Evolutionary conservation across 1,284 basidiomycete species (phyloP), one percentile per base, ranked within the genome.

Genomic region (Trichosporon coremiiforme): DNA sequence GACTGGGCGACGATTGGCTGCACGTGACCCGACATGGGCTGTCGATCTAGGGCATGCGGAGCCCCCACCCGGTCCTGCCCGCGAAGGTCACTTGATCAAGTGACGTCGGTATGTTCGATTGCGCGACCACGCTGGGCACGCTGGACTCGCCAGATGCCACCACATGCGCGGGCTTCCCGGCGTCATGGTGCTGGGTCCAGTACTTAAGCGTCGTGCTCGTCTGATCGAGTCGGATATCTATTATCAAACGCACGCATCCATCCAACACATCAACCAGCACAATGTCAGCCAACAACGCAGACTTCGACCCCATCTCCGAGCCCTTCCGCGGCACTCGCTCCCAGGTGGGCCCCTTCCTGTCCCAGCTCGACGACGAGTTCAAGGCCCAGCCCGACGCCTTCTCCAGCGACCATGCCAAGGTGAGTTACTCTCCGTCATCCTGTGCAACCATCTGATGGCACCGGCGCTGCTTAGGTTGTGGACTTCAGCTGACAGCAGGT

Each of bases 171-270:
- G 89, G 0, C 86, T 90, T 36, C 86, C 89, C 66, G 90, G 89
- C 12, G 89, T 89, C 15, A 88, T 87, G 75, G 90, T 90, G 89
- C 90, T 0, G 81, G 90, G 12, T 90, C 90, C 5, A n/a, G 4
- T 92, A 92, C 77, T 85, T 88, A 0, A 91, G 91, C 6, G 90
- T 73, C 0, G 70, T 73, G 7, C 72, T 76, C 38, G 74, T 72
- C 57, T 33, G 90, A 31, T 89, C 68, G 72, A 64, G 70, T 74
- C 15, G 75, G 74, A 67, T 38, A 38, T 38, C 36, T 38, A 10
- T 10, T 38, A 38, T 38, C 36, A 8, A 38, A 70, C 69, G 25
- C 69, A 73, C 74, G 73, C 62, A 68, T 73, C 20, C 68, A 45
- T n/a, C 53, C 31, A 38, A n/a, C n/a, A 13, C 25, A 66, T 20